These are phyloP conservation scores for Thymus mandschuricus DNA, from an alignment of 257 asterid genomes.

Conservation along the genomic window DNA sequence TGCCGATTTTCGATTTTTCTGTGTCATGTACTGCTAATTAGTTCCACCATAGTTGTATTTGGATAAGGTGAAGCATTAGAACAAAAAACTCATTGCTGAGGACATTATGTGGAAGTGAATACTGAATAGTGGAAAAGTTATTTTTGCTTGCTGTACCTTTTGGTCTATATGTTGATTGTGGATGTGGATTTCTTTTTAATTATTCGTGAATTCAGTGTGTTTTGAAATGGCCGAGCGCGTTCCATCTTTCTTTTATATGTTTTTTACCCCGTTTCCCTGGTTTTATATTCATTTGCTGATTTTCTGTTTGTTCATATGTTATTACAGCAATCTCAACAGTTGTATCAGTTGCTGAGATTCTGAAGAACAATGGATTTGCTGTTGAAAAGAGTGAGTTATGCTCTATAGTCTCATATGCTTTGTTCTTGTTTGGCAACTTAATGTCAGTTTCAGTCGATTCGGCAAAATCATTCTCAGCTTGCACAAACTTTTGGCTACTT, in stretches of 20 bases:
- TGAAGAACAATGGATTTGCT: conserved; percentile 90
- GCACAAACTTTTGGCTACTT: not conserved
- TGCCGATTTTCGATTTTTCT: not conserved
- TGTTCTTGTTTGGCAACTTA: not conserved
- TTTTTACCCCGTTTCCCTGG: not conserved
- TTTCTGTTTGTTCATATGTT: conserved; percentile 24
- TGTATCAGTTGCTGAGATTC: conserved; percentile 80
- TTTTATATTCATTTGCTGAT: conserved; percentile 16
- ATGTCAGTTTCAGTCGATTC: not conserved
- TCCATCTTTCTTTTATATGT: not conserved
- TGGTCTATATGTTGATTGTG: not conserved
- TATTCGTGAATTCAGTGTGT: not conserved
- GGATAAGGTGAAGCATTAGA: not conserved
- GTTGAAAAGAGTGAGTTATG: conserved; percentile 79
- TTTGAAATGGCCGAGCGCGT: not conserved
- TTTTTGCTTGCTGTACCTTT: not conserved
- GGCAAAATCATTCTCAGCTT: not conserved
- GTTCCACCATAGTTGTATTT: not conserved
- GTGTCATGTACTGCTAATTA: not conserved
- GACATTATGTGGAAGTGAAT: not conserved
- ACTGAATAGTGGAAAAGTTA: not conserved
- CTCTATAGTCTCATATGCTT: not conserved
- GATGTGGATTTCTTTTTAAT: not conserved
- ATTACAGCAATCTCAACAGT: conserved; percentile 83
- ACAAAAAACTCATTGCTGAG: not conserved